phyloP scores from a whole-genome alignment of 208 protist species.

The Leishmania tarentolae region DNA sequence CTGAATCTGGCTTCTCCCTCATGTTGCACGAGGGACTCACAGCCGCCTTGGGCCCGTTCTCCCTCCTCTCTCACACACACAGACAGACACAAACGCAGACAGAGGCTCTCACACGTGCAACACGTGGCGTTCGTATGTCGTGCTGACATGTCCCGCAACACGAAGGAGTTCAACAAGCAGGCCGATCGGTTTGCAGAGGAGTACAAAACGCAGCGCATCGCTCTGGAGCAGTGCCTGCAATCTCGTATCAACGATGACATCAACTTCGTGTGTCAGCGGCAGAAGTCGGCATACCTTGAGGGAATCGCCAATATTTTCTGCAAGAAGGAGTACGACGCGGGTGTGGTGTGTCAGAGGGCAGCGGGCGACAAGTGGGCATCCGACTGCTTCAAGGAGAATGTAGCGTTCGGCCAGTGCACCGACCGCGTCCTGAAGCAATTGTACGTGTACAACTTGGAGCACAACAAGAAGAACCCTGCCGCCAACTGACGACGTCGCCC shows the following conservation, averaged over 20 bases:
- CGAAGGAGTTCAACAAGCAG: slow-evolving; percentile 78
- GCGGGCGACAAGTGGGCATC: slow-evolving; percentile 78
- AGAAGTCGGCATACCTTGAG: slow-evolving; percentile 77
- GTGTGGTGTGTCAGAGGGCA: slow-evolving; percentile 71
- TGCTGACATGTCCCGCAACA: slow-evolving; percentile 73
- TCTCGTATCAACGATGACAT: slow-evolving; percentile 86
- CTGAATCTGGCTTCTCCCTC: background rate
- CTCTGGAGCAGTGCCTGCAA: slow-evolving; percentile 73
- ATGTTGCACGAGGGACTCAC: background rate
- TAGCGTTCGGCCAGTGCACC: slow-evolving; percentile 83
- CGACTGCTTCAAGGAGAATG: slow-evolving; percentile 86
- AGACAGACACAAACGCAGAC: background rate
- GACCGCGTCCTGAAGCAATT: slow-evolving; percentile 80
- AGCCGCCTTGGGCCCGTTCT: background rate
- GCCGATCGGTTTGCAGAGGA: slow-evolving; percentile 62
- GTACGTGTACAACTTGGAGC: slow-evolving; percentile 87
- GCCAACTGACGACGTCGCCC: slow-evolving; percentile 43
- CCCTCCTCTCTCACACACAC: background rate
- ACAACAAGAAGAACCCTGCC: slow-evolving; percentile 76
- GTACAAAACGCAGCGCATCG: slow-evolving; percentile 60
- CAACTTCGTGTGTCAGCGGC: slow-evolving; percentile 84
- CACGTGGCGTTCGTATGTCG: too few relatives aligned
- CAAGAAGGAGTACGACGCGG: slow-evolving; percentile 71
- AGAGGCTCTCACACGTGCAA: background rate
- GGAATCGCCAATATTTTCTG: slow-evolving; percentile 79